Evolutionary conservation across 2,329 filamentous ascomycete genomes (phyloP), one percentile per base, ranked within the genome.

Genomic region (Bipolaris victoriae): DNA sequence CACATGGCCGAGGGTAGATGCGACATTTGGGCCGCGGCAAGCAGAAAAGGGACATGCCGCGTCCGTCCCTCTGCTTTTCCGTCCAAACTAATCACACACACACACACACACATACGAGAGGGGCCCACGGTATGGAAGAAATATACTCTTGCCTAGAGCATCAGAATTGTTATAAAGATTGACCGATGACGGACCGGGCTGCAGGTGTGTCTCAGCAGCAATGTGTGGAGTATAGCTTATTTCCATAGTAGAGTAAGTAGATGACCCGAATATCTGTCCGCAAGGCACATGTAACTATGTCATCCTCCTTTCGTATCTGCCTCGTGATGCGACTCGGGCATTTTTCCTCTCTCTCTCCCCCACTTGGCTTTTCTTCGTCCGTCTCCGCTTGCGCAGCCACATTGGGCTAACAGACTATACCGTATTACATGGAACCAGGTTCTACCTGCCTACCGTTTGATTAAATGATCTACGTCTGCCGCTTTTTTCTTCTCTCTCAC

Each of bases 321-420:
- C 58, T 61, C 41, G 55, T 50, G 26, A 29, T 29, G 20, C 40
- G 31, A 55, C 48, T 29, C 31, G 3, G 31, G 47, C 26, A 26
- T 10, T 29, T 49, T 46, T 49, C 26, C 15, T 41, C n/a, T 24
- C 9, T 29, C 26, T 22, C 22, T 22, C 5, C 22, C 5, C 29
- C 29, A 31, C 29, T 9, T 13, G 10, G 10, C 29, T n/a, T 43
- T 26, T 7, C 13, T 16, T 26, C 13, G 20, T 16, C 22, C 13
- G 15, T 43, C 22, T 13, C 22, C 40, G 58, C 11, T 31, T 61
- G 55, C 55, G 58, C 60, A 61, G 58, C 58, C 58, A 55, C 52
- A 46, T 26, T 41, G 46, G 52, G 48, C 41, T 41, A 20, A 61
- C 29, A 31, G 10, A 31, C 29, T 31, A 29, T 11, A 29, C 26